phyloP scores from a whole-genome alignment of 495 filamentous ascomycete genomes.

The Penicillium parvum region DNA sequence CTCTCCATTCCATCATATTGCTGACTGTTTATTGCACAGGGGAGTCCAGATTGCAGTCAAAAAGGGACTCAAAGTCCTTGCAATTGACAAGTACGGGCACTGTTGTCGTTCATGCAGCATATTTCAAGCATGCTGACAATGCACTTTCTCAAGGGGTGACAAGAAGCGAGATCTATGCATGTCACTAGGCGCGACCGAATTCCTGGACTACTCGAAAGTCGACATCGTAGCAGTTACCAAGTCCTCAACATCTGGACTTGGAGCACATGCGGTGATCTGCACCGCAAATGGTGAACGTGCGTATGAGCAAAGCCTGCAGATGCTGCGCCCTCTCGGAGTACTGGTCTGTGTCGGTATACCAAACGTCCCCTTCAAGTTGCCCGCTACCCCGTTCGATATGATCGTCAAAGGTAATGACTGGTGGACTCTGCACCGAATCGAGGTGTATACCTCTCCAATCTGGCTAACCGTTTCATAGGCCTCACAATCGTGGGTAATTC shows the following conservation, averaged over 20 bases:
- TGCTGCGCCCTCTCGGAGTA: constrained; percentile 37
- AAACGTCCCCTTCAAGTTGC: constrained; percentile 31
- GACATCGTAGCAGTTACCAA: constrained; percentile 35
- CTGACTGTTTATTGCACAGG: constrained; percentile 10
- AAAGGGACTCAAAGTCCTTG: constrained; percentile 39
- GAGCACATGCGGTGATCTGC: constrained; percentile 44
- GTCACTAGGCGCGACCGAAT: constrained; percentile 33
- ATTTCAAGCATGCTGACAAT: neutral
- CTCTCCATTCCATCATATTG: neutral
- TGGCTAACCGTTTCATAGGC: constrained; percentile 16
- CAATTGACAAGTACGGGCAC: constrained; percentile 35
- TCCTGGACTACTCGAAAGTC: constrained; percentile 37
- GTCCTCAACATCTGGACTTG: constrained; percentile 30
- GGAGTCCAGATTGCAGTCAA: constrained; percentile 42
- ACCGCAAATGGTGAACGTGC: constrained; percentile 36
- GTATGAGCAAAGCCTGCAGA: constrained; percentile 38
- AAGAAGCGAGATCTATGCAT: constrained; percentile 41
- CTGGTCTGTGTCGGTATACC: constrained; percentile 45
- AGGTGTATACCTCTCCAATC: too few relatives aligned
- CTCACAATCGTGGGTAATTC: constrained; percentile 41
- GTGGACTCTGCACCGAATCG: too few relatives aligned
- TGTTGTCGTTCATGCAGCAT: neutral
- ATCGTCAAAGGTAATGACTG: constrained; percentile 34
- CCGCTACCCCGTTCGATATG: constrained; percentile 43
- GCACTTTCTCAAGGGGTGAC: constrained; percentile 28